These are phyloP conservation scores for Pycnococcus provasolii DNA, from an alignment of 139 green algal species.

Conservation along the genomic window DNA sequence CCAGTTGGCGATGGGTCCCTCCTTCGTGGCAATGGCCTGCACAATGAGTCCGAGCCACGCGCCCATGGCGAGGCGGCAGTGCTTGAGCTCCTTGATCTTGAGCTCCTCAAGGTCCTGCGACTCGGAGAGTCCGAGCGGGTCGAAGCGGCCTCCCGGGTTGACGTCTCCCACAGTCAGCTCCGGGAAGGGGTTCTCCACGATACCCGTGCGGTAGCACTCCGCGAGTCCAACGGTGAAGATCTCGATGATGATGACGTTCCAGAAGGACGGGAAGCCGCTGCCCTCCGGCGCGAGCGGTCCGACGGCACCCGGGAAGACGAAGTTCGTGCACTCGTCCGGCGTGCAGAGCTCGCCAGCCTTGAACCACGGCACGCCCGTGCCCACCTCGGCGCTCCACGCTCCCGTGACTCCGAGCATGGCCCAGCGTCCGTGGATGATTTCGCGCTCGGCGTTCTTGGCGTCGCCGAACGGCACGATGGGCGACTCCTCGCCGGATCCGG, in stretches of 20 bases:
- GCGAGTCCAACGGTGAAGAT: neutral
- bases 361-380: conserved; percentile 9
- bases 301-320: neutral
- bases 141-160: conserved; percentile 23
- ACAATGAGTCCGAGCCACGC: conserved; percentile 29
- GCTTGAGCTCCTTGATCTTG: conserved; percentile 33
- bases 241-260: neutral
- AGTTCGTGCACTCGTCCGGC: conserved; percentile 4
- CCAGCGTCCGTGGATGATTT: conserved; percentile 34
- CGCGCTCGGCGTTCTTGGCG: conserved; percentile 27
- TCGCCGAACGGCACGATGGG: conserved; percentile 13
- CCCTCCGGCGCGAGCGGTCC: conserved; percentile 3
- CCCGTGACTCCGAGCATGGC: conserved; percentile 28
- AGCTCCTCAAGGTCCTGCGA: conserved; percentile 22
- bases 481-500: conserved; percentile 16
- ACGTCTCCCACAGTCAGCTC: conserved; percentile 25
- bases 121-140: conserved; percentile 23
- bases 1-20: conserved; percentile 32
- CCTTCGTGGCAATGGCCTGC: conserved; percentile 23
- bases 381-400: conserved; percentile 1
- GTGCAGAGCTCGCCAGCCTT: conserved; percentile 6
- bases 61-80: conserved; percentile 31
- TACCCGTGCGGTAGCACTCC: conserved; percentile 17
- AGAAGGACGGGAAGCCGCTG: conserved; percentile 6
- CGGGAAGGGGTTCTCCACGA: conserved; percentile 15